phyloP scores from a whole-genome alignment of 257 asterid species.

The Marsdenia floribunda region DNA sequence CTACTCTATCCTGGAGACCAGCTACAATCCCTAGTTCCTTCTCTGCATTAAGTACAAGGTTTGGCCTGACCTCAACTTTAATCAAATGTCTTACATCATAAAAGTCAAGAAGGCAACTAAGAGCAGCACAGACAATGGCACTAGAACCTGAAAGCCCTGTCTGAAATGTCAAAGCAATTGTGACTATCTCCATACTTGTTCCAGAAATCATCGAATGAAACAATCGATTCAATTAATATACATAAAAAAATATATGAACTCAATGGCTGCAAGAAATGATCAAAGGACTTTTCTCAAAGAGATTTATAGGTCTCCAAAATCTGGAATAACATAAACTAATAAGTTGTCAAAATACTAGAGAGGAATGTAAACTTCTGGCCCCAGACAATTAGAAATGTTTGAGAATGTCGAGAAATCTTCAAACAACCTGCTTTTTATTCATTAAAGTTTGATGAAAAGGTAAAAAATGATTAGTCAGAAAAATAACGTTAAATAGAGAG shows the following conservation, averaged over 20 bases:
- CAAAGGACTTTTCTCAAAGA: not conserved
- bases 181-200: not conserved
- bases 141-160: conserved; percentile 99
- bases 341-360: not conserved
- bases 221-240: not conserved
- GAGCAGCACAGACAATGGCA: conserved; percentile 95
- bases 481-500: not conserved
- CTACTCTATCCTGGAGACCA: conserved; percentile 96
- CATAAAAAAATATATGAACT: not conserved
- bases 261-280: not conserved
- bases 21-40: conserved; percentile 96
- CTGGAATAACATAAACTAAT: not conserved
- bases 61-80: conserved; percentile 82
- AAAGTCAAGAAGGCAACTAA: conserved; percentile 92
- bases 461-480: not conserved
- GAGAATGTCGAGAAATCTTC: not conserved
- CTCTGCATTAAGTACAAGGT: conserved; percentile 83
- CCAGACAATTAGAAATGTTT: not conserved
- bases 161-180: conserved; percentile 38
- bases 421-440: not conserved
- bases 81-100: conserved; percentile 72
- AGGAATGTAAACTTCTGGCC: not conserved
- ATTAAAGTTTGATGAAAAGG: not conserved
- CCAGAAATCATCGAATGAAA: not conserved
- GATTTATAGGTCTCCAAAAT: not conserved